phyloP scores from a whole-genome alignment of 257 asterid genomes.

The Penstemon eatonii region DNA sequence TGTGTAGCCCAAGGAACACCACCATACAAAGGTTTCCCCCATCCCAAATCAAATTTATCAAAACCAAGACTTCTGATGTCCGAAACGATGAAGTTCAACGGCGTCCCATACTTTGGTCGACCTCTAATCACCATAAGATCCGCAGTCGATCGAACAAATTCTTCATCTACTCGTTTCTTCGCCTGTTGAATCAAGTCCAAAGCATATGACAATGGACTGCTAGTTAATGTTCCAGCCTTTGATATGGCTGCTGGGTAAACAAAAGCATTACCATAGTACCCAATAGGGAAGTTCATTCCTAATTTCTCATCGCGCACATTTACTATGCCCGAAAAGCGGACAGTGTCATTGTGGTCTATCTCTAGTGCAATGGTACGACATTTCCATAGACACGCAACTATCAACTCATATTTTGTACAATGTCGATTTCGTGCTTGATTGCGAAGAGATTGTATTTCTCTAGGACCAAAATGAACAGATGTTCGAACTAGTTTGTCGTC shows the following conservation, averaged over 20 bases:
- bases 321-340: background rate
- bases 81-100: too few species aligned
- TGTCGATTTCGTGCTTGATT: background rate
- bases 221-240: background rate
- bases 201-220: slow-evolving; percentile 21
- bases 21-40: too few species aligned
- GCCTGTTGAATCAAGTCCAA: slow-evolving; percentile 7
- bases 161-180: slow-evolving; percentile 8
- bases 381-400: slow-evolving; percentile 15
- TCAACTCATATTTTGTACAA: slow-evolving; percentile 6
- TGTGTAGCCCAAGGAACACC: too few species aligned
- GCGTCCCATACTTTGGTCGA: too few species aligned
- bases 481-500: background rate
- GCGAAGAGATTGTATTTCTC: slow-evolving; percentile 17
- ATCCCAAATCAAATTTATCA: too few species aligned
- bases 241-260: slow-evolving; percentile 18
- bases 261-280: slow-evolving; percentile 31
- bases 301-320: background rate
- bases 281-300: background rate
- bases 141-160: slow-evolving; percentile 23
- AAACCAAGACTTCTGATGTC: too few species aligned
- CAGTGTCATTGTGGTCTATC: background rate
- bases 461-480: slow-evolving; percentile 21
- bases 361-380: slow-evolving; percentile 1
- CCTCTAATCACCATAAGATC: slow-evolving; percentile 16